Conservation (phyloP, 192 early-diverging fungal species). For the Fimicolochytrium jonesii region DNA sequence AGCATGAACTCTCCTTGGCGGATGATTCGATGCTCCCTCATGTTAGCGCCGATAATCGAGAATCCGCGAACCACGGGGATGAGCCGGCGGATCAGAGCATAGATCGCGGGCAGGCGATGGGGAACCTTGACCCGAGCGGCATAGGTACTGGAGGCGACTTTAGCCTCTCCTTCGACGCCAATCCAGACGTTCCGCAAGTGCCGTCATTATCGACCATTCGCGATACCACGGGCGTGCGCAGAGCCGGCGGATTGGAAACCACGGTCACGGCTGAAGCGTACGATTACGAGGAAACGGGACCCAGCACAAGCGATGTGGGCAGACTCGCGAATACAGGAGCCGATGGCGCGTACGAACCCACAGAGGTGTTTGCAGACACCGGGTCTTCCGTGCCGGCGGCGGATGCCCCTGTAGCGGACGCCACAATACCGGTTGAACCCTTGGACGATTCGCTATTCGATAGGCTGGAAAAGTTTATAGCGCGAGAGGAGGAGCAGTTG, state of each 20-base stretch:
- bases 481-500: neutral
- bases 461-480: neutral
- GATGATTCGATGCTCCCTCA: neutral
- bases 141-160: neutral
- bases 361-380: neutral
- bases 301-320: neutral
- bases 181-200: too few relatives aligned
- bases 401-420: neutral
- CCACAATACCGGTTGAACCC: neutral
- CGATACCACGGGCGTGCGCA: too few relatives aligned
- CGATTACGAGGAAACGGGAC: neutral
- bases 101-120: neutral
- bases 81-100: neutral
- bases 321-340: neutral
- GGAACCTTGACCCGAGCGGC: neutral
- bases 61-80: neutral
- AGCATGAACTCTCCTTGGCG: neutral
- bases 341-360: neutral
- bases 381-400: neutral
- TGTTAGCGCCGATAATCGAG: neutral
- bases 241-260: too few relatives aligned
- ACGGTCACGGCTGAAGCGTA: too few relatives aligned
- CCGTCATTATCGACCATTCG: too few relatives aligned
- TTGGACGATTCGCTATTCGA: neutral
- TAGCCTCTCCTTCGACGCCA: neutral